These are phyloP conservation scores for Talaromyces proteolyticus DNA, from an alignment of 495 filamentous ascomycete genomes.

Conservation along the genomic window DNA sequence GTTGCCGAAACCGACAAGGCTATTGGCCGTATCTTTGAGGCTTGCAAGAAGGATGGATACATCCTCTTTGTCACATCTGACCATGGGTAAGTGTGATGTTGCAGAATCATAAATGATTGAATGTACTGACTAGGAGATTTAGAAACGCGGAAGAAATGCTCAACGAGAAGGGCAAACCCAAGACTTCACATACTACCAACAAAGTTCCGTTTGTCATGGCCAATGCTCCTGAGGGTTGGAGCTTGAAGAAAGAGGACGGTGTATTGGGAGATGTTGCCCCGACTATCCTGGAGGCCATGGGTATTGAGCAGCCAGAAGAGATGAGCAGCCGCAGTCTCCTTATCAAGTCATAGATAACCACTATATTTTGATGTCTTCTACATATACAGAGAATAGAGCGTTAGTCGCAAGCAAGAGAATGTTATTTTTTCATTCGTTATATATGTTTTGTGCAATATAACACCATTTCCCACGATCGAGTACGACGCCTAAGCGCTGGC, in stretches of 20 bases:
- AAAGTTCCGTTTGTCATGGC: constrained; percentile 97
- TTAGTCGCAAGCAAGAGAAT: neutral
- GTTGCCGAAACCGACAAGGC: constrained; percentile 83
- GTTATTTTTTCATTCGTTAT: neutral
- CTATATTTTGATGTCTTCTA: too few relatives aligned
- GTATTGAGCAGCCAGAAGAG: constrained; percentile 78
- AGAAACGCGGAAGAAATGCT: constrained; percentile 99
- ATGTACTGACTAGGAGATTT: neutral
- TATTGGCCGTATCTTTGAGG: constrained; percentile 85
- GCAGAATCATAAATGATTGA: neutral
- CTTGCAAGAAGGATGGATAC: constrained; percentile 88
- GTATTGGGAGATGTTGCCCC: constrained; percentile 96
- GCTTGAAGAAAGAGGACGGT: constrained; percentile 74
- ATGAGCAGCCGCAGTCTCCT: constrained; percentile 86
- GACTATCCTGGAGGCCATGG: constrained; percentile 86
- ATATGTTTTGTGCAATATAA: too few relatives aligned
- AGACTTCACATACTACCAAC: constrained; percentile 97
- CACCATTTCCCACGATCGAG: neutral
- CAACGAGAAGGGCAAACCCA: constrained; percentile 87
- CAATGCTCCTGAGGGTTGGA: constrained; percentile 88
- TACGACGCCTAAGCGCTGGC: constrained; percentile 8
- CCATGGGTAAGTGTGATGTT: constrained; percentile 64
- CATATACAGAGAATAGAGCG: neutral
- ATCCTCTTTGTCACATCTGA: constrained; percentile 91
- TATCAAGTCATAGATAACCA: constrained; percentile 59